A percentile compares a stretch with the other conserved stretches of the same genome.
Evolutionary conservation across 352 stramenopile genomes (phyloP).

Genomic region (Peronospora farinosa): DNA sequence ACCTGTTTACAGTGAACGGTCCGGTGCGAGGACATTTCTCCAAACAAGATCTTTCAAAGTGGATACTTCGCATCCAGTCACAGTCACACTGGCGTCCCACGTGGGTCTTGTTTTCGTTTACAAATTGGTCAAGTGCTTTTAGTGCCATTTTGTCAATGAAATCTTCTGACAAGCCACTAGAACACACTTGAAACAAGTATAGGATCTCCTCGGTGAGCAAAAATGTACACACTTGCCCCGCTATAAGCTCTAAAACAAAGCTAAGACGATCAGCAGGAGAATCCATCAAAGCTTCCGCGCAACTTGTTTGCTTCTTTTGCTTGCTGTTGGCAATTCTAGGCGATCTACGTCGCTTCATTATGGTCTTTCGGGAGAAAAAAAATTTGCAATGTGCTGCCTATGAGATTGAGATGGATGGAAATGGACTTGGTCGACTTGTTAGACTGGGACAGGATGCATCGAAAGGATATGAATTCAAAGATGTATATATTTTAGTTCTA

Average conservation of each 20-base stretch:
- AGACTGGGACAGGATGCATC: too few species aligned
- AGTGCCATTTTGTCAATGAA: neutral
- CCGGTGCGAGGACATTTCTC: neutral
- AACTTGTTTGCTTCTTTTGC: neutral
- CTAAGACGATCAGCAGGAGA: conserved; percentile 1
- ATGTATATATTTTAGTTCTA: too few species aligned
- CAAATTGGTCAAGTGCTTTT: conserved; percentile 9
- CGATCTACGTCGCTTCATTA: neutral
- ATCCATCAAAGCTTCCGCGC: neutral
- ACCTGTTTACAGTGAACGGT: conserved; percentile 2
- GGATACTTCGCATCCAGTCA: conserved; percentile 16
- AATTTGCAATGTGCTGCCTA: neutral
- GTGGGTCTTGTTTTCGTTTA: conserved; percentile 4
- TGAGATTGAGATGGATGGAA: neutral
- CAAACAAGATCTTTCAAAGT: conserved; percentile 7
- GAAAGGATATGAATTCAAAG: too few species aligned
- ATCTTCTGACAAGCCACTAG: neutral
- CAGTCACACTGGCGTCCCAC: conserved; percentile 8
- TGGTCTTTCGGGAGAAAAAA: neutral
- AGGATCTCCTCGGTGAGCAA: neutral
- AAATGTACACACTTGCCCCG: neutral
- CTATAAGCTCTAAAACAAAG: conserved; percentile 6
- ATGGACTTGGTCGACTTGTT: too few species aligned
- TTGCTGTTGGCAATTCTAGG: neutral
- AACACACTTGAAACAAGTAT: conserved; percentile 1